Percentiles rank a stretch among this genome's conserved stretches.
Conservation (phyloP, 345 rosid genomes). For the Gossypium stocksii region DNA sequence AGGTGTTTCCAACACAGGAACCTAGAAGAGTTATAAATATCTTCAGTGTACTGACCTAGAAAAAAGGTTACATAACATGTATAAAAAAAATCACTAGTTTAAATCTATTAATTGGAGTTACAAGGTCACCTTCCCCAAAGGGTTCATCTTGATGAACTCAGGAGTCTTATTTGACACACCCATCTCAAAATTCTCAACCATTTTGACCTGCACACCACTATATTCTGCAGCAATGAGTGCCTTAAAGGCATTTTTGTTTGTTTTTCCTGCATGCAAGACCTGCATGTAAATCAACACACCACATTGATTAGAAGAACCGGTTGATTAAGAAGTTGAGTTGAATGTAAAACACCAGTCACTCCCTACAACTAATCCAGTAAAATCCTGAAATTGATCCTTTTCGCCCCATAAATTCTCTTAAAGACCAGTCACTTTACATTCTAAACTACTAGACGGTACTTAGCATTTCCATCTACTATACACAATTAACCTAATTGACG, state of each 20-base stretch:
- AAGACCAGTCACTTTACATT: neutral
- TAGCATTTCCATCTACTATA: neutral
- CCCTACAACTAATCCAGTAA: too few species aligned
- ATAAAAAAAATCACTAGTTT: neutral
- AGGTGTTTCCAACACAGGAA: constrained; percentile 94
- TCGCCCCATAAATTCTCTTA: neutral
- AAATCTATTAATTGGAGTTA: neutral
- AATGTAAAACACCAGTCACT: neutral
- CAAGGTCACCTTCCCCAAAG: constrained; percentile 77
- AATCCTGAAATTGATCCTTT: too few species aligned
- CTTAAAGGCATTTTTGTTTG: constrained; percentile 69
- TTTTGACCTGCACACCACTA: constrained; percentile 57
- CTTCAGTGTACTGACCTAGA: neutral
- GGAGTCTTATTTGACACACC: constrained; percentile 84
- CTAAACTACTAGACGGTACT: neutral
- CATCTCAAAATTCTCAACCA: constrained; percentile 65
- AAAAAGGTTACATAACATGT: neutral
- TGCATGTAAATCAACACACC: constrained; percentile 22
- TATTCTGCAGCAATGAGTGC: constrained; percentile 87
- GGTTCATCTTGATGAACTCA: constrained; percentile 88
- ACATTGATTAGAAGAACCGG: neutral
- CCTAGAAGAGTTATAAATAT: constrained; percentile 30
- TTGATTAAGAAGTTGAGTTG: neutral
- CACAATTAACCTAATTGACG: neutral
- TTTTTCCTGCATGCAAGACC: constrained; percentile 58